A percentile compares a stretch with the other conserved stretches of the same genome.
Evolutionary conservation across 306 rosid genomes (phyloP).

Genomic region (Ziziphus jujuba): DNA sequence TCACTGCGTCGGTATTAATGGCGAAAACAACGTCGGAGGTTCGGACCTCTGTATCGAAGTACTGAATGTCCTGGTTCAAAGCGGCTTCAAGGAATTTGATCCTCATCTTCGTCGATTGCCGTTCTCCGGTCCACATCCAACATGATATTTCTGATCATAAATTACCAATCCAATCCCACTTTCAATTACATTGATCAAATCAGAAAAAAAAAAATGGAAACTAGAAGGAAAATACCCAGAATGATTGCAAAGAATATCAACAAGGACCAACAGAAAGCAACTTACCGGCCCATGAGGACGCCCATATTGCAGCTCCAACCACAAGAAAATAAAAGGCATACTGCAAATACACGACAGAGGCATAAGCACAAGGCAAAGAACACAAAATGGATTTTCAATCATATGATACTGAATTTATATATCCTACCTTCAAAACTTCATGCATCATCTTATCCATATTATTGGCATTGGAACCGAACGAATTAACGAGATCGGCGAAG

Average conservation of each 20-base stretch:
- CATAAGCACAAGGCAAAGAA: background rate
- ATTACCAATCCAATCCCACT: constrained; percentile 7
- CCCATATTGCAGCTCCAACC: constrained; percentile 99
- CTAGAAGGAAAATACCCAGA: constrained; percentile 1
- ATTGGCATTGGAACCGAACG: constrained; percentile 87
- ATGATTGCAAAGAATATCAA: background rate
- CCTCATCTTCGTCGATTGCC: constrained; percentile 96
- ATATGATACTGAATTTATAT: background rate
- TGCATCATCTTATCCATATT: constrained; percentile 81
- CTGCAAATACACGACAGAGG: constrained; percentile 49
- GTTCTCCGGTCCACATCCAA: constrained; percentile 99
- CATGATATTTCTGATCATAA: constrained; percentile 84
- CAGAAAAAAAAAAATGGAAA: constrained; percentile 3
- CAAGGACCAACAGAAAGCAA: background rate
- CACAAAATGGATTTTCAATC: constrained; percentile 6
- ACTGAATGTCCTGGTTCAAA: constrained; percentile 84
- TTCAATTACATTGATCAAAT: constrained; percentile 10
- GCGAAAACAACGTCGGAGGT: constrained; percentile 94
- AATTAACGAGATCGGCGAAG: constrained; percentile 97
- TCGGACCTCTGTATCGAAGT: constrained; percentile 86
- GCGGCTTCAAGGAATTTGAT: constrained; percentile 91
- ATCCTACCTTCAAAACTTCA: constrained; percentile 78
- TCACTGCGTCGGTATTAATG: constrained; percentile 84
- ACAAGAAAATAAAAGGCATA: constrained; percentile 94
- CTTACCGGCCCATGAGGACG: constrained; percentile 97